Conservation (phyloP, 805 yeast genomes). For the Candida mattraensis region DNA sequence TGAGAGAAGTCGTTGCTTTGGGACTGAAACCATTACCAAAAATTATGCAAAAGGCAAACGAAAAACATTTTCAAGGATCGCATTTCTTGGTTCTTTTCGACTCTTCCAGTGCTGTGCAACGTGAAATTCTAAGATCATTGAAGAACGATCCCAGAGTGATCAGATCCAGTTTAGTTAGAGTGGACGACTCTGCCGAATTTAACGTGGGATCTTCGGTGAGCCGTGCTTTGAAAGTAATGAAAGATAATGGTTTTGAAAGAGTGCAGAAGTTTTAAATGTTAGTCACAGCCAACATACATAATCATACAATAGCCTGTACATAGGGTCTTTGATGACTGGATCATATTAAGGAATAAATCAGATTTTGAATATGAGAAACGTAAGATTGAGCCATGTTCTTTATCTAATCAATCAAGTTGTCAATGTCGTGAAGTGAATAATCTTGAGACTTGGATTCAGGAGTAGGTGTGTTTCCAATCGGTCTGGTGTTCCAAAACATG, state of each 20-base stretch:
- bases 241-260: slow-evolving; percentile 21
- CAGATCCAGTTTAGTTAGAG: slow-evolving; percentile 70
- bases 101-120: slow-evolving; percentile 80
- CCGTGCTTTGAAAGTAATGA: slow-evolving; percentile 35
- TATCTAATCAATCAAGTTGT: slow-evolving; percentile 21
- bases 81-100: slow-evolving; percentile 88
- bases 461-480: background rate
- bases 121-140: slow-evolving; percentile 76
- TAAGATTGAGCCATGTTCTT: background rate
- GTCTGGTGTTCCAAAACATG: no score
- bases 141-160: slow-evolving; percentile 89
- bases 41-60: slow-evolving; percentile 80
- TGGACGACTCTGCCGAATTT: slow-evolving; percentile 50
- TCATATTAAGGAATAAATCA: background rate
- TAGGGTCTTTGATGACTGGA: slow-evolving; percentile 2
- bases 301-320: slow-evolving; percentile 2
- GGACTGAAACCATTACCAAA: slow-evolving; percentile 81
- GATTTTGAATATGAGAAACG: background rate
- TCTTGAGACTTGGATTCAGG: slow-evolving; percentile 1
- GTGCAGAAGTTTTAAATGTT: slow-evolving; percentile 7
- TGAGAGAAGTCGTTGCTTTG: slow-evolving; percentile 75
- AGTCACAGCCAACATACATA: background rate
- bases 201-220: slow-evolving; percentile 60
- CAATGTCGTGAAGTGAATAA: slow-evolving; percentile 22
- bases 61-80: slow-evolving; percentile 85